Evolutionary conservation across 345 rosid genomes (phyloP), one percentile per base, ranked within the genome.

Genomic region (Corchorus capsularis): DNA sequence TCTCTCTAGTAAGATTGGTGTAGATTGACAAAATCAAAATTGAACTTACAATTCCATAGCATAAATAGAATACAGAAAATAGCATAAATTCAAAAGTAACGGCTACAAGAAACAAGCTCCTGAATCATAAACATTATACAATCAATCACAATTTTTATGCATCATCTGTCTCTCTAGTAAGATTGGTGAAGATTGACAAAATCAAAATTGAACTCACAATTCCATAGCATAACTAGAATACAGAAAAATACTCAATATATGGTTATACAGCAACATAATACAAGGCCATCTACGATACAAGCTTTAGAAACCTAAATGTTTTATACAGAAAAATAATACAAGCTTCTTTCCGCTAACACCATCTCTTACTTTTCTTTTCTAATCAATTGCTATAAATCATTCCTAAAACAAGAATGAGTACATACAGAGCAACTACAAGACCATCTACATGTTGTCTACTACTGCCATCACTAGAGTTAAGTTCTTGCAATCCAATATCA

Each of bases 1-100:
- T 10, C n/a, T 20, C 46, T 63, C 53, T 66, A 45, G 10, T 20
- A 45, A 66, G 35, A 34, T 45, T 43, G 8, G 35, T 47, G 15
- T 45, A 56, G 70, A 66, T 45, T 19, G 46, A 66, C 50, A 66
- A 45, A 45, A 50, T 19, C 27, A 69, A 63, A 69, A 69, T 57
- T 10, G 4, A 43, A 19, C 34, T 15, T 45, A 66, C 54, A 66
- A 66, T 45, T 66, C 35, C 53, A 45, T 19, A 11, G 35, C 70
- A 66, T 20, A 45, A 65, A 52, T 47, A 16, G 41, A 46, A 39
- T 6, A n/a, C n/a, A n/a, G n/a, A n/a, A n/a, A n/a, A n/a, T n/a
- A n/a, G 20, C 50, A 56, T 55, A 71, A 53, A 53, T 71, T 52
- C 19, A 39, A 55, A 57, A 60, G 56, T 56, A 56, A 50, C 46